Evolutionary conservation across 768 basidiomycete species (phyloP).

Genomic region (Tylopilus vinaceipallidus): DNA sequence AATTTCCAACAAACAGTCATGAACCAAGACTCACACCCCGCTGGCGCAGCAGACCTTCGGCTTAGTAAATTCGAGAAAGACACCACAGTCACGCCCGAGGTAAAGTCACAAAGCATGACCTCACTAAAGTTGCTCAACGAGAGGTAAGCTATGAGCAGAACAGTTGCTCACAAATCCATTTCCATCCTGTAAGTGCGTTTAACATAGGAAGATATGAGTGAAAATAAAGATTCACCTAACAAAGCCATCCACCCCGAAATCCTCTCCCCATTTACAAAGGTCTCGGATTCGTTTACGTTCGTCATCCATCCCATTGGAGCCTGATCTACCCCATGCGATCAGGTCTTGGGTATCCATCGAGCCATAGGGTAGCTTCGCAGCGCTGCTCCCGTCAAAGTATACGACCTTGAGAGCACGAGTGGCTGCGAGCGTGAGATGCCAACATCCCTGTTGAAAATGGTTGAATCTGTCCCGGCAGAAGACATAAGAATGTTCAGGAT

Average conservation of each 20-base stretch:
- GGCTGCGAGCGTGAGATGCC: conserved; percentile 17
- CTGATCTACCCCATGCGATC: conserved; percentile 39
- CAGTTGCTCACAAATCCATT: conserved; percentile 31
- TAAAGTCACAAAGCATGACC: conserved; percentile 36
- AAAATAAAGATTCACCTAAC: conserved; percentile 33
- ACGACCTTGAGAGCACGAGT: conserved; percentile 40
- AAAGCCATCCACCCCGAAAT: conserved; percentile 43
- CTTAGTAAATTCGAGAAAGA: conserved; percentile 17
- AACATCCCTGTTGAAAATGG: conserved; percentile 3
- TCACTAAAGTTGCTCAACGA: conserved; percentile 26
- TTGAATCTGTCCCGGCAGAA: conserved; percentile 30
- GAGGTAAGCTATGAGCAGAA: background rate
- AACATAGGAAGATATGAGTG: background rate
- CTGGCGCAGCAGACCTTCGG: background rate
- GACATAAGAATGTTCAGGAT: conserved; percentile 37
- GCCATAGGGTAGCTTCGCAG: conserved; percentile 40
- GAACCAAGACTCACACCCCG: background rate
- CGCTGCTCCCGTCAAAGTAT: conserved; percentile 54
- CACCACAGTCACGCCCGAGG: conserved; percentile 25
- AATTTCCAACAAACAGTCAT: background rate
- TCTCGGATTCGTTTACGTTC: conserved; percentile 38
- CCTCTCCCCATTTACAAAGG: conserved; percentile 45
- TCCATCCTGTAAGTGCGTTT: conserved; percentile 21
- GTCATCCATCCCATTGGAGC: conserved; percentile 12
- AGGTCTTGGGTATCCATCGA: conserved; percentile 49